Percentiles rank a stretch among this genome's conserved stretches.
Conservation (phyloP, 371 early-diverging fungal species). For the Batkoa obscura region DNA sequence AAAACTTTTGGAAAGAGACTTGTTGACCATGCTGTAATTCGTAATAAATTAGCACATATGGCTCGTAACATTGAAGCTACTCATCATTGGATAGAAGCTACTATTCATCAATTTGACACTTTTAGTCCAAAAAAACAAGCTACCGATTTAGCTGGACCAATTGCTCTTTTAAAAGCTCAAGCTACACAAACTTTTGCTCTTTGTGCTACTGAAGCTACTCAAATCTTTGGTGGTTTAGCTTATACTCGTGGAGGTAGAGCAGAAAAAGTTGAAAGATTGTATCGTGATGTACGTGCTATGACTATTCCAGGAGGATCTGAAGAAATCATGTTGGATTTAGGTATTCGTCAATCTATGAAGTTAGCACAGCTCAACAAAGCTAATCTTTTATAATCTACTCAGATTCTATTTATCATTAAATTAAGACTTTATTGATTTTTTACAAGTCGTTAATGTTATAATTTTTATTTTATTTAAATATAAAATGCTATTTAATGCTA, state of each 20-base stretch:
- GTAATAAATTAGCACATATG: constrained; percentile 57
- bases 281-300: constrained; percentile 69
- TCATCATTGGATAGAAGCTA: constrained; percentile 62
- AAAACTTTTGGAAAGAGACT: constrained; percentile 69
- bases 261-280: constrained; percentile 66
- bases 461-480: no score
- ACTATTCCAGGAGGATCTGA: constrained; percentile 86
- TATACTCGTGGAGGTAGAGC: constrained; percentile 67
- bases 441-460: no score
- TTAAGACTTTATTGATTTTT: no score
- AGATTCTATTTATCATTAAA: no score
- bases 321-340: constrained; percentile 60
- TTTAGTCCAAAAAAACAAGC: constrained; percentile 49
- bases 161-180: constrained; percentile 74
- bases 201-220: constrained; percentile 75
- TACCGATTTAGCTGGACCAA: constrained; percentile 61
- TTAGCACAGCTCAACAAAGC: constrained; percentile 42
- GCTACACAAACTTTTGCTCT: constrained; percentile 67
- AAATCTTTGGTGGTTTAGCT: constrained; percentile 78
- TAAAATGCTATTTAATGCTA: no score
- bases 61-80: constrained; percentile 69
- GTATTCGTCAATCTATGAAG: constrained; percentile 57
- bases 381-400: neutral
- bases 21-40: constrained; percentile 40
- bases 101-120: constrained; percentile 38